Conservation (phyloP, 2,329 filamentous ascomycete species). For the Neofusicoccum umdonicola region DNA sequence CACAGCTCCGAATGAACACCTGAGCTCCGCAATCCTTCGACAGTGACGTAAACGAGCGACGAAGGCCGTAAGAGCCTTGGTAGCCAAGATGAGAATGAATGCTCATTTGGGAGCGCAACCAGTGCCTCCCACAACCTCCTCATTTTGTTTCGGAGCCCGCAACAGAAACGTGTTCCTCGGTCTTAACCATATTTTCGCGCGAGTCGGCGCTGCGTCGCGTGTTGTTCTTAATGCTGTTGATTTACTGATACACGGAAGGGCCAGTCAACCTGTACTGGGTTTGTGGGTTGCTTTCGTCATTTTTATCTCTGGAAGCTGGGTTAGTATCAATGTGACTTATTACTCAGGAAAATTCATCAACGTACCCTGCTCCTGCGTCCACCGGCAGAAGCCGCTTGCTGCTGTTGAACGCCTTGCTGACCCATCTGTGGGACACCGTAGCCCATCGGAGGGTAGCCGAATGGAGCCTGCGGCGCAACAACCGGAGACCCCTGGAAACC, state of each 20-base stretch:
- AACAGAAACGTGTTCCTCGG: not conserved
- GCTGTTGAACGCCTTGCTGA: conserved; percentile 8
- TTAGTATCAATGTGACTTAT: not conserved
- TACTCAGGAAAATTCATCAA: not conserved
- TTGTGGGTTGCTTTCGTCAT: no score
- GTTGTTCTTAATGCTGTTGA: not conserved
- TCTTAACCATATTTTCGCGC: not conserved
- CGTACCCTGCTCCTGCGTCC: conserved; percentile 15
- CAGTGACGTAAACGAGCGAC: conserved; percentile 14
- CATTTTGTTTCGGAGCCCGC: not conserved
- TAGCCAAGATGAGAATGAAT: not conserved
- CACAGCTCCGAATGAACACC: conserved; percentile 16
- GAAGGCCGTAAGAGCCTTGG: not conserved
- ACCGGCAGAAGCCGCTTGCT: not conserved
- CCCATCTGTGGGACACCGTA: conserved; percentile 13
- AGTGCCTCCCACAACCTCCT: conserved; percentile 7
- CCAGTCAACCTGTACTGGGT: not conserved
- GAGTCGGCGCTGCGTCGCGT: not conserved
- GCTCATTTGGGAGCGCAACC: conserved; percentile 4
- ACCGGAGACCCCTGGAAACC: conserved; percentile 12
- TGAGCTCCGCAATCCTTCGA: conserved; percentile 8
- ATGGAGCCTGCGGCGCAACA: conserved; percentile 4
- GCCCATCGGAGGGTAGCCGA: conserved; percentile 14
- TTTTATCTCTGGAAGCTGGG: not conserved
- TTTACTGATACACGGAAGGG: conserved; percentile 1